Conservation (phyloP, 495 filamentous ascomycete genomes). For the Aspergillus nidulans region DNA sequence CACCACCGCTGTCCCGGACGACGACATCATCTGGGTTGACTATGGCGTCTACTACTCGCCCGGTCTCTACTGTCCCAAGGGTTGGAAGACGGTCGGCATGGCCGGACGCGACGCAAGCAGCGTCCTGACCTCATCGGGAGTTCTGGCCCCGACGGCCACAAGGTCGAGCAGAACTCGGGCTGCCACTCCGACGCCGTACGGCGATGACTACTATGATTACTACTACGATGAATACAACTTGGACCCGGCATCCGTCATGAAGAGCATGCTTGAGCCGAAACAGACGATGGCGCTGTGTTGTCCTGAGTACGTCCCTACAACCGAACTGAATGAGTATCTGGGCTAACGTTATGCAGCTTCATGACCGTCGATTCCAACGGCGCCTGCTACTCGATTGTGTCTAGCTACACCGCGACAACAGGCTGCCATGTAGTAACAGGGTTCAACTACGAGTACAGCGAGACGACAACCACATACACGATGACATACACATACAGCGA, state of each 20-base stretch:
- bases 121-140: not conserved
- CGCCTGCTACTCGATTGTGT: not conserved
- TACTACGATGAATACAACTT: not conserved
- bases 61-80: slow-evolving; percentile 5
- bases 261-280: not conserved
- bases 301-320: not conserved
- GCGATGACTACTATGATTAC: not conserved
- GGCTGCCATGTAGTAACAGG: not conserved
- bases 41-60: slow-evolving; percentile 1
- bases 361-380: not conserved
- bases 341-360: too few species aligned
- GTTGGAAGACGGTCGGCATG: slow-evolving; percentile 2
- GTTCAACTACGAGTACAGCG: not conserved
- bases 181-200: not conserved
- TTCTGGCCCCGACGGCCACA: not conserved
- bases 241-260: not conserved
- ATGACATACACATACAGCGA: not conserved
- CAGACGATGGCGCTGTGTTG: slow-evolving; percentile 4
- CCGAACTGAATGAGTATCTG: not conserved
- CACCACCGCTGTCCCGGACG: not conserved
- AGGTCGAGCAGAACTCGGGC: not conserved
- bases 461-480: not conserved
- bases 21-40: not conserved
- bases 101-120: not conserved
- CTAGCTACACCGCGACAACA: not conserved